These are phyloP conservation scores for Lumnitzera littorea DNA, from an alignment of 345 rosid genomes.

Conservation along the genomic window DNA sequence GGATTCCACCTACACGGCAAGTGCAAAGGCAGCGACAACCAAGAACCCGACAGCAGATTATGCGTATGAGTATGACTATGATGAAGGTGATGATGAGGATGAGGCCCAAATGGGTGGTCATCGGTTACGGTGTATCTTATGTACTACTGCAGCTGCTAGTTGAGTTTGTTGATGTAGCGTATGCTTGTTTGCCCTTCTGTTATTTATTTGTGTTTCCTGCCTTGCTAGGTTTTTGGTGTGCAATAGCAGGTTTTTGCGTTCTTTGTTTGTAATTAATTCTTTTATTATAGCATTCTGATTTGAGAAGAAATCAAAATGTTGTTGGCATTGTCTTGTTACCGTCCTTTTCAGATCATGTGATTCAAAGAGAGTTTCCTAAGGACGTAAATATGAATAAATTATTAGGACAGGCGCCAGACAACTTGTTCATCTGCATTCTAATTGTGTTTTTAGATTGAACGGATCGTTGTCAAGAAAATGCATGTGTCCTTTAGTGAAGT, in stretches of 20 bases:
- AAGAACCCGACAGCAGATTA: constrained; percentile 15
- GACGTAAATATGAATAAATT: too few species aligned
- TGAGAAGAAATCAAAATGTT: too few species aligned
- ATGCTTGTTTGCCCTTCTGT: neutral
- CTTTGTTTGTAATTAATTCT: neutral
- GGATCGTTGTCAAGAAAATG: too few species aligned
- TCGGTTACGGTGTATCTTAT: constrained; percentile 78
- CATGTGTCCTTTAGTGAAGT: too few species aligned
- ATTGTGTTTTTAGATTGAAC: too few species aligned
- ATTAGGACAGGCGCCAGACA: too few species aligned
- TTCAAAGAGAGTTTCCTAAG: too few species aligned
- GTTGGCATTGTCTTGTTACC: too few species aligned
- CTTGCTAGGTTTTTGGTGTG: constrained; percentile 2
- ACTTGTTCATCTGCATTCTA: too few species aligned
- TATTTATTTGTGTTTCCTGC: neutral
- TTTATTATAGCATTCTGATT: constrained; percentile 7
- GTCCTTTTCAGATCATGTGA: too few species aligned
- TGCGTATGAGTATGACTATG: constrained; percentile 19
- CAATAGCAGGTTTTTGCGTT: constrained; percentile 1
- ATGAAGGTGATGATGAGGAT: constrained; percentile 36
- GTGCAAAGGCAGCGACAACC: constrained; percentile 25
- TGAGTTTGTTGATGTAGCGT: constrained; percentile 21
- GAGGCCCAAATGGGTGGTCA: constrained; percentile 34
- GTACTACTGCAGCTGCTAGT: constrained; percentile 82
- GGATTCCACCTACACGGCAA: constrained; percentile 64